Percentiles rank a stretch among this genome's conserved stretches.
Conservation (phyloP, 116 monocot species). For the Phalaenopsis hybrid region DNA sequence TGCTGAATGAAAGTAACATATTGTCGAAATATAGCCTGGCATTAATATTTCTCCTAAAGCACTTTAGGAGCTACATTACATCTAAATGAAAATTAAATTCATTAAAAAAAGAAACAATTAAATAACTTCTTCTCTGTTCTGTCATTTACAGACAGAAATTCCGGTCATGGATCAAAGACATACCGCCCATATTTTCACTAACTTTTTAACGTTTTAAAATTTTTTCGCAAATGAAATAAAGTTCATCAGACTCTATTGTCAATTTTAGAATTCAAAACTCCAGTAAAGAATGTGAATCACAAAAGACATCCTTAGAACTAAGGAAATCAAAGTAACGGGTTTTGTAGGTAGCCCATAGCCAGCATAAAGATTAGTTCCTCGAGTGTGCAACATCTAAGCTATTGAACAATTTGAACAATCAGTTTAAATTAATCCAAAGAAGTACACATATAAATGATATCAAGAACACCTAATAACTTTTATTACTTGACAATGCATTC, state of each 20-base stretch:
- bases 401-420: conserved; percentile 1
- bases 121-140: background rate
- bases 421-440: conserved; percentile 8
- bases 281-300: background rate
- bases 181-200: background rate
- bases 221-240: background rate
- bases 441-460: conserved; percentile 12
- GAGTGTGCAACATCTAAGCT: background rate
- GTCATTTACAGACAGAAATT: background rate
- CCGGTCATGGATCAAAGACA: background rate
- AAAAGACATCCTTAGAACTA: background rate
- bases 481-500: conserved; percentile 21
- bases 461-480: conserved; percentile 12
- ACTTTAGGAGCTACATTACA: background rate
- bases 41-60: no score
- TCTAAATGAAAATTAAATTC: conserved; percentile 3
- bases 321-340: background rate
- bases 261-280: background rate
- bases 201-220: background rate
- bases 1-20: no score
- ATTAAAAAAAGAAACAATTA: background rate
- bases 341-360: background rate
- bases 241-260: background rate
- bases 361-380: background rate
- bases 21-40: no score